phyloP scores from a whole-genome alignment of 2,329 filamentous ascomycete species.

The Verticillium nonalfalfae region DNA sequence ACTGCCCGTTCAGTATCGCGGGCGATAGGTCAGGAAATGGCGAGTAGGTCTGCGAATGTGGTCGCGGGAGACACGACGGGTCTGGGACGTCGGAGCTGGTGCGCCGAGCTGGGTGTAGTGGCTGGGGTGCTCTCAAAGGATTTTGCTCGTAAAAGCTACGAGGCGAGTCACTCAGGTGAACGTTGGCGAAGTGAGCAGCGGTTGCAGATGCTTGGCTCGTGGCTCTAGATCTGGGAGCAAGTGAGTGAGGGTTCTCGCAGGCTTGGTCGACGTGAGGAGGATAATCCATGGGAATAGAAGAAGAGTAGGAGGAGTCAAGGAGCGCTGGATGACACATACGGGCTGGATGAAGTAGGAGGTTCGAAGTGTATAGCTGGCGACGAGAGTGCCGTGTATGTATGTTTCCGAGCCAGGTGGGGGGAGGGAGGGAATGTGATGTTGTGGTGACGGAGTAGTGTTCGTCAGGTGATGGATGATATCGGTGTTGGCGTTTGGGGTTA shows the following conservation, averaged over 20 bases:
- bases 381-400: slow-evolving; percentile 2
- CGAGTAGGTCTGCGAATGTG: slow-evolving; percentile 16
- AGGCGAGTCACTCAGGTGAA: slow-evolving; percentile 18
- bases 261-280: slow-evolving; percentile 16
- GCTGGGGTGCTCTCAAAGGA: slow-evolving; percentile 10
- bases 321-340: slow-evolving; percentile 20
- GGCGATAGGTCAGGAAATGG: slow-evolving; percentile 20
- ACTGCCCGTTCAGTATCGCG: slow-evolving; percentile 21
- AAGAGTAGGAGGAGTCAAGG: slow-evolving; percentile 14
- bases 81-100: slow-evolving; percentile 17
- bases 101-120: slow-evolving; percentile 18
- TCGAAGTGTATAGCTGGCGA: slow-evolving; percentile 1
- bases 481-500: slow-evolving; percentile 3
- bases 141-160: slow-evolving; percentile 13
- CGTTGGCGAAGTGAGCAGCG: slow-evolving; percentile 17
- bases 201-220: slow-evolving; percentile 20
- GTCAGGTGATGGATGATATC: slow-evolving; percentile 6
- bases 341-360: slow-evolving; percentile 1
- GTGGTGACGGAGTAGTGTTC: background rate
- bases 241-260: slow-evolving; percentile 26
- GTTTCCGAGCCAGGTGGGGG: background rate
- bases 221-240: slow-evolving; percentile 23
- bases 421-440: background rate
- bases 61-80: slow-evolving; percentile 15
- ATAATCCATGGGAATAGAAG: slow-evolving; percentile 19